Evolutionary conservation across 1,284 basidiomycete species (phyloP), one percentile per base, ranked within the genome.

Genomic region (Apiotrichum akiyoshidainum): DNA sequence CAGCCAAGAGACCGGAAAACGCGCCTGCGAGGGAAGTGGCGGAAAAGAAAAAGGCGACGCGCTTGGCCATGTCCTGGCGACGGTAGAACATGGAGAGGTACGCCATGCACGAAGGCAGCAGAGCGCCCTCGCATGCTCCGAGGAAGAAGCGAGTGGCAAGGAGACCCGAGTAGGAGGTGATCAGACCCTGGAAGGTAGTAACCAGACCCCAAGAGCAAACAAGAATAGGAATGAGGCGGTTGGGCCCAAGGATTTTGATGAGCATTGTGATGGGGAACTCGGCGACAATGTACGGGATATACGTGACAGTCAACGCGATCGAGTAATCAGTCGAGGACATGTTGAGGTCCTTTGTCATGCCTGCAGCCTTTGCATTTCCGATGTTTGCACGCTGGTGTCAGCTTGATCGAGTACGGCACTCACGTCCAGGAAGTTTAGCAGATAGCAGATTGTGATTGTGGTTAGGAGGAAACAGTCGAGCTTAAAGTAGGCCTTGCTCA

Each of bases 91-190:
- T 82, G 0, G 81, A 81, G 21, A 83, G 68, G 31, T 46, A 46
- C 17, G 41, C 39, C 13, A 33, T 42, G 8, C 10, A 22, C 10
- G 26, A 84, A 14, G 86, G 86, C 17, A 88, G 81, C n/a, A 88
- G 78, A 19, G 86, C 86, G 46, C 86, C 85, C 78, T 87, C 86
- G 63, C 83, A 85, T 0, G 86, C 66, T 2, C 86, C 87, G 22
- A 88, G 81, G 68, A 83, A 83, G 65, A 88, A 77, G 4, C 87
- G 80, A 33, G 86, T 82, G 0, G 82, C 84, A 21, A 87, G 57
- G 1, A 88, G 76, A n/a, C 85, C 85, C 10, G 73, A 78, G 66
- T 84, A 88, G 1, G 82, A 31, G 26, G 26, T 31, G 4, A 31
- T 7, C 26, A 31, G 7, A 31, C 26, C 26, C 26, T 31, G 26